Evolutionary conservation across 148 eudicot species (phyloP).

Genomic region (Limonium bicolor): DNA sequence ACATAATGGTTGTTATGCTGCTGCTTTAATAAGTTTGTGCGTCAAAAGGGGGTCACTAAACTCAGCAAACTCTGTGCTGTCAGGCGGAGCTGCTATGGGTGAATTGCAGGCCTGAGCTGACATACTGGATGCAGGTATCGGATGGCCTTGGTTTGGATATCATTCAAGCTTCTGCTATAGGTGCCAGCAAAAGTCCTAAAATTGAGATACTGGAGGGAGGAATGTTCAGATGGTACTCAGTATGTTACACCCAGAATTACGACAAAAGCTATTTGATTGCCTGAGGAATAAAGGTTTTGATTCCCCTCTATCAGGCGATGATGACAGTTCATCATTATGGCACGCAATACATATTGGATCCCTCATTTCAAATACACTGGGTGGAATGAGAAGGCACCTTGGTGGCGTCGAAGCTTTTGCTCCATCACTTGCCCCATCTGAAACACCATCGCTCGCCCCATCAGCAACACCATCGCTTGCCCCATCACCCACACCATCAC

Average conservation of each 20-base stretch:
- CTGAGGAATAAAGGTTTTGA: conserved; percentile 25
- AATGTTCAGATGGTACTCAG: conserved; percentile 20
- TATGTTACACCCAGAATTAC: conserved; percentile 27
- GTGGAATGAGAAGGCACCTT: conserved; percentile 20
- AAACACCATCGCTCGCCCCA: conserved; percentile 19
- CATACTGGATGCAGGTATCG: conserved; percentile 26
- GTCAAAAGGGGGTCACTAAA: too few species aligned
- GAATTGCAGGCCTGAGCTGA: conserved; percentile 45
- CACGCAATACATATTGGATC: conserved; percentile 22
- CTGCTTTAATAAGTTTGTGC: too few species aligned
- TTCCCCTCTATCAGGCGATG: conserved; percentile 29
- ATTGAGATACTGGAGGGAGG: conserved; percentile 14
- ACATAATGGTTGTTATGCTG: too few species aligned
- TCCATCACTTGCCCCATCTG: conserved; percentile 9
- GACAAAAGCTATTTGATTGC: conserved; percentile 40
- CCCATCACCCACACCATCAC: not conserved
- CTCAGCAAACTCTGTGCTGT: too few species aligned
- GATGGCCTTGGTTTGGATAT: conserved; percentile 24
- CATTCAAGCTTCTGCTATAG: conserved; percentile 8
- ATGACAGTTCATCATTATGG: conserved; percentile 25
- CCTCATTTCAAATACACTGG: conserved; percentile 11
- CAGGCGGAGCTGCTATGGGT: conserved; percentile 55
- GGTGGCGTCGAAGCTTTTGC: conserved; percentile 15
- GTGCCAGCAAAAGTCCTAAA: conserved; percentile 5
- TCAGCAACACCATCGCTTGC: conserved; percentile 4